Evolutionary conservation across 768 basidiomycete genomes (phyloP).

Genomic region (Chlorophyllum brunneum): DNA sequence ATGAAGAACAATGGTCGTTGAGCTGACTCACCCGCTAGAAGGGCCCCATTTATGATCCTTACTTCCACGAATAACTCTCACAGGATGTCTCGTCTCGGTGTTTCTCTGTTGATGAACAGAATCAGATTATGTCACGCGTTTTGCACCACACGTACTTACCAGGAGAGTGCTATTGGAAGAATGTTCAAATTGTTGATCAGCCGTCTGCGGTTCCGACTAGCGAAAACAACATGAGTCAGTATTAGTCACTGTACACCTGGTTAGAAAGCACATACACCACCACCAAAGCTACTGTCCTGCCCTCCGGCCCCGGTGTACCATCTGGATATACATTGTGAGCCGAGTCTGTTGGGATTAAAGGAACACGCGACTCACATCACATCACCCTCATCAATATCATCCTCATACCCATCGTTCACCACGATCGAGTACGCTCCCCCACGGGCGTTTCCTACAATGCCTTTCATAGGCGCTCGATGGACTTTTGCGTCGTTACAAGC

Average conservation of each 20-base stretch:
- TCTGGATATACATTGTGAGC: conserved; percentile 16
- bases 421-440: conserved; percentile 40
- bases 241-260: neutral
- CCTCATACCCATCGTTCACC: conserved; percentile 36
- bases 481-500: conserved; percentile 23
- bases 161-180: conserved; percentile 28
- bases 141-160: neutral
- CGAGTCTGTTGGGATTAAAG: neutral
- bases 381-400: conserved; percentile 37
- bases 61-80: conserved; percentile 39
- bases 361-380: conserved; percentile 27
- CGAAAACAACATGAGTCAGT: conserved; percentile 16
- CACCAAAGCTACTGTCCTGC: neutral
- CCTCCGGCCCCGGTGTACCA: conserved; percentile 39
- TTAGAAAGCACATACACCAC: neutral
- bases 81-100: conserved; percentile 28
- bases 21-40: neutral
- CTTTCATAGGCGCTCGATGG: conserved; percentile 27
- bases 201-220: conserved; percentile 19
- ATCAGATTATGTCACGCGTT: neutral
- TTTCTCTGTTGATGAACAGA: conserved; percentile 19
- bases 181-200: conserved; percentile 34
- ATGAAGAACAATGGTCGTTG: neutral
- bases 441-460: conserved; percentile 28
- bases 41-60: conserved; percentile 13